Evolutionary conservation across 2,329 filamentous ascomycete species (phyloP), one percentile per base, ranked within the genome.

Genomic region (Thielaviopsis musarum): DNA sequence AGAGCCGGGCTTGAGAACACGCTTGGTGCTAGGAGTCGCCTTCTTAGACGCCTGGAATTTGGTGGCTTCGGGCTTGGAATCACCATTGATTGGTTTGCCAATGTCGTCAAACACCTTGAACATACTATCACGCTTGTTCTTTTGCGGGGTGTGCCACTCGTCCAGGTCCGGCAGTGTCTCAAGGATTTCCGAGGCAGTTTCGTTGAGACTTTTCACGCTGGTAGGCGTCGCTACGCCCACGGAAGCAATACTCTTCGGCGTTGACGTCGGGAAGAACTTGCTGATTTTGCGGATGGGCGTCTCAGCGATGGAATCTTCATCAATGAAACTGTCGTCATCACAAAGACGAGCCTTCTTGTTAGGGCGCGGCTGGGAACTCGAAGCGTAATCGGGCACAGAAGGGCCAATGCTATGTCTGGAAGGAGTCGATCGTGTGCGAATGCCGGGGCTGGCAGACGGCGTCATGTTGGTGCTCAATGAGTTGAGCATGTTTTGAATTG

Each of bases 291-390:
- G 67, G 17, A 68, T 70, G 21, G 55, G 55, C 3, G 52, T 52
- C 24, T 51, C 58, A 10, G 52, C 21, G n/a, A 67, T 67, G 22
- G 69, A 67, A n/a, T 65, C 65, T 2, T 65, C 61, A 12, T 66
- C 69, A 6, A 64, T 64, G 2, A 64, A 52, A 21, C 38, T 45
- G 15, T 65, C 65, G 10, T 66, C 66, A 51, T 80, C 75, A 60
- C 77, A 81, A 6, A 82, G 67, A 45, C 79, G 76, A 49, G 75
- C 75, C 67, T 82, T 82, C 70, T 83, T 83, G 58, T 73, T 73
- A 22, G 80, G 79, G 56, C 78, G 57, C 19, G 54, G 51, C 30
- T 59, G 60, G 41, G 57, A 56, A 15, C 54, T 45, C 38, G 17
- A 45, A 45, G 38, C 57, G 15, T 54, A 59, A 7, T 57, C 51